Conservation (phyloP, 1,284 basidiomycete genomes). For the Trametes pubescens region DNA sequence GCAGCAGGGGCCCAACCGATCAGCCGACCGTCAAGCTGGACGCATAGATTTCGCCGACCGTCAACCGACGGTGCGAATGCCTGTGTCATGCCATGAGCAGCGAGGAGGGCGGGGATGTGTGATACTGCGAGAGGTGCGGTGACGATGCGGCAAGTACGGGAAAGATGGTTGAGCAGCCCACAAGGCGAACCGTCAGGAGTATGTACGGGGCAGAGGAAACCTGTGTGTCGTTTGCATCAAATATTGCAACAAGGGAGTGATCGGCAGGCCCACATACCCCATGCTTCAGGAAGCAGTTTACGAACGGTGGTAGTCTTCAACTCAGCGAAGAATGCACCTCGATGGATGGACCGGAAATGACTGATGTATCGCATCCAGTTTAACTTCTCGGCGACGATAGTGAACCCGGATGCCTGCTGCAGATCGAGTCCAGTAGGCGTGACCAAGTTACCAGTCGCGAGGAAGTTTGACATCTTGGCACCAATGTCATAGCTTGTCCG, state of each 20-base stretch:
- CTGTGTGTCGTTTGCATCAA: slow-evolving; percentile 46
- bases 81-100: slow-evolving; percentile 95
- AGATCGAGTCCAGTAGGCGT: slow-evolving; percentile 96
- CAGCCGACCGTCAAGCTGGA: slow-evolving; percentile 94
- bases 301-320: slow-evolving; percentile 98
- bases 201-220: slow-evolving; percentile 98
- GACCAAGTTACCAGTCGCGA: slow-evolving; percentile 96
- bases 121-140: slow-evolving; percentile 80
- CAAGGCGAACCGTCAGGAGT: slow-evolving; percentile 99
- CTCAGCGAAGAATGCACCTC: slow-evolving; percentile 99
- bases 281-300: slow-evolving; percentile 97
- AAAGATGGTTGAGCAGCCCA: slow-evolving; percentile 97
- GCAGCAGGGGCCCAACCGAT: slow-evolving; percentile 93
- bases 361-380: slow-evolving; percentile 99
- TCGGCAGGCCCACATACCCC: slow-evolving; percentile 68
- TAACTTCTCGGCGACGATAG: slow-evolving; percentile 98
- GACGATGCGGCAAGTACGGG: slow-evolving; percentile 92
- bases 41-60: slow-evolving; percentile 83
- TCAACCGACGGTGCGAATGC: slow-evolving; percentile 82
- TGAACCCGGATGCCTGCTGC: slow-evolving; percentile 97
- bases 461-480: slow-evolving; percentile 90
- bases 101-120: slow-evolving; percentile 85
- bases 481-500: slow-evolving; percentile 95
- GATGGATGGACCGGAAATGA: slow-evolving; percentile 98
- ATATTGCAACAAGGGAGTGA: not conserved